These are phyloP conservation scores for Euphorbia pulcherrima DNA, from an alignment of 345 rosid genomes.

Conservation along the genomic window DNA sequence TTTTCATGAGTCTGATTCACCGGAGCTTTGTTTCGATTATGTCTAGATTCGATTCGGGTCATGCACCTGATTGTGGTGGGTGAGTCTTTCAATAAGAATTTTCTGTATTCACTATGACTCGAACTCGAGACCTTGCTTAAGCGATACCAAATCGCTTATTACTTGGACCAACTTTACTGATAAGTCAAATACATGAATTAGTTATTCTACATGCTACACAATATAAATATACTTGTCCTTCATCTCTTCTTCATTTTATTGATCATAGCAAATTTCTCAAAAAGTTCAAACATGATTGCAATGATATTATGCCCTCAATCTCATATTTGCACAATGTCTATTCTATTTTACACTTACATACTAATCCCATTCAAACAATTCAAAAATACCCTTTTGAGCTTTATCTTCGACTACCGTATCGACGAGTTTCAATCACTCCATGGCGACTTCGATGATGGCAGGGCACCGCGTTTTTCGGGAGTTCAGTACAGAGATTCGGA, in stretches of 20 bases:
- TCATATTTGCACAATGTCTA: conserved; percentile 38
- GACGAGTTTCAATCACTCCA: conserved; percentile 7
- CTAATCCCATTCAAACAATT: conserved; percentile 44
- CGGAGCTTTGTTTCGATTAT: no score
- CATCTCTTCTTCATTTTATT: neutral
- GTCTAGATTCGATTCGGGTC: no score
- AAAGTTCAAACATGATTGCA: conserved; percentile 39
- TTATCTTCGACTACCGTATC: neutral
- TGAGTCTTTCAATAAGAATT: no score
- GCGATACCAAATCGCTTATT: no score
- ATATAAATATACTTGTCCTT: neutral
- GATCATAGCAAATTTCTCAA: neutral
- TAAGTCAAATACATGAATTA: neutral
- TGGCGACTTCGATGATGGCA: neutral
- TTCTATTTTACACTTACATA: conserved; percentile 53
- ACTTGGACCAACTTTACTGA: no score
- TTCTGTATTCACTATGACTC: no score
- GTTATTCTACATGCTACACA: no score
- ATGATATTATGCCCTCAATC: conserved; percentile 37
- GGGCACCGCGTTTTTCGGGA: neutral
- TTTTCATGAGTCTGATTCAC: no score
- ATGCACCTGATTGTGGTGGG: no score
- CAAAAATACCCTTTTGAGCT: conserved; percentile 19
- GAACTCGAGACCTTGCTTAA: no score
- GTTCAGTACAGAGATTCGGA: conserved; percentile 13